Evolutionary conservation across 306 rosid genomes (phyloP).

Genomic region (Calophaca sinica): DNA sequence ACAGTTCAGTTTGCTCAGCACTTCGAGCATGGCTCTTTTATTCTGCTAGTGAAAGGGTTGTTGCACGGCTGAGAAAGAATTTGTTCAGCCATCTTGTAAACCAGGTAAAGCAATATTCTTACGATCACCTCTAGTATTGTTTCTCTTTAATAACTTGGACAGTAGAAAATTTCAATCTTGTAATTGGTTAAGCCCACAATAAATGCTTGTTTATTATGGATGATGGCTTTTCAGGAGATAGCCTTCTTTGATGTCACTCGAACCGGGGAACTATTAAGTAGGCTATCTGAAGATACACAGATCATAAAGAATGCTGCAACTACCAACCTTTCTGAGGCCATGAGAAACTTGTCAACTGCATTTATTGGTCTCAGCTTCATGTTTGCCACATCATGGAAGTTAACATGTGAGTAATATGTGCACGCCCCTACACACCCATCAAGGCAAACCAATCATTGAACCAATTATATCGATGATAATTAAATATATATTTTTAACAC

Average conservation of each 20-base stretch:
- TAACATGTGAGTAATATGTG: constrained; percentile 65
- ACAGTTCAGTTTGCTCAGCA: constrained; percentile 77
- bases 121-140: constrained; percentile 14
- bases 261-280: constrained; percentile 86
- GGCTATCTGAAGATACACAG: constrained; percentile 89
- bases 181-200: constrained; percentile 11
- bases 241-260: constrained; percentile 86
- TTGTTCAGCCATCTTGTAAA: constrained; percentile 74
- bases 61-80: constrained; percentile 75
- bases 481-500: constrained; percentile 3
- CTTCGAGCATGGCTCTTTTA: constrained; percentile 84
- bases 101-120: constrained; percentile 57
- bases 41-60: constrained; percentile 86
- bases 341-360: constrained; percentile 71
- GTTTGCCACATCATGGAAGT: constrained; percentile 81
- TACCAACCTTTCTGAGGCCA: constrained; percentile 87
- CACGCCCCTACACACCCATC: not conserved
- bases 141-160: constrained; percentile 15
- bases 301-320: constrained; percentile 90
- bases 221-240: constrained; percentile 68
- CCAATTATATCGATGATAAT: not conserved
- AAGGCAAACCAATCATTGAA: not conserved
- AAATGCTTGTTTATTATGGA: constrained; percentile 33
- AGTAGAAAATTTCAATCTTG: not conserved
- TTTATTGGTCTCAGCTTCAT: constrained; percentile 77